Evolutionary conservation across 2,329 filamentous ascomycete genomes (phyloP).

Genomic region (Penicillium sclerotigenum): DNA sequence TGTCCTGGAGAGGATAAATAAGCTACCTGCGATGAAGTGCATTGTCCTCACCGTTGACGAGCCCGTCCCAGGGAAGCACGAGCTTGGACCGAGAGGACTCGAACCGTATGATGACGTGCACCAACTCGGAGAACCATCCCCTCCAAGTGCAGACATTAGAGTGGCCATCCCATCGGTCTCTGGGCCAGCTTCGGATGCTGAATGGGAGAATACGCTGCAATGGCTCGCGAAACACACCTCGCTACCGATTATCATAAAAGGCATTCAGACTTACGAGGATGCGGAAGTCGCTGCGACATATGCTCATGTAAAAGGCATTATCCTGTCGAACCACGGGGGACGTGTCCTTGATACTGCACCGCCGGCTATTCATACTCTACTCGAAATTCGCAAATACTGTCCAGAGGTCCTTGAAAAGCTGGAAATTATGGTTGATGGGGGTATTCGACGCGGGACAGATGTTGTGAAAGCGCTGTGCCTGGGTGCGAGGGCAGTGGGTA

Average conservation of each 20-base stretch:
- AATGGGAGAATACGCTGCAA: not conserved
- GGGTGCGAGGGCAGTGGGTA: slow-evolving; percentile 50
- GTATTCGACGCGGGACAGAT: slow-evolving; percentile 50
- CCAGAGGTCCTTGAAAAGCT: slow-evolving; percentile 46
- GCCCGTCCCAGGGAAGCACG: not conserved
- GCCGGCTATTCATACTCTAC: slow-evolving; percentile 46
- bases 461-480: slow-evolving; percentile 51
- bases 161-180: not conserved
- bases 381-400: slow-evolving; percentile 48
- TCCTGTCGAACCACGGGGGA: slow-evolving; percentile 54
- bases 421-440: slow-evolving; percentile 52
- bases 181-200: not conserved
- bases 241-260: not conserved
- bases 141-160: not conserved
- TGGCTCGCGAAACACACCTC: not conserved
- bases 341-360: slow-evolving; percentile 48
- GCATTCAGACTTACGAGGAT: not conserved
- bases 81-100: not conserved
- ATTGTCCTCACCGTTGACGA: not conserved
- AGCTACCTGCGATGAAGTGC: not conserved
- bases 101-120: not conserved
- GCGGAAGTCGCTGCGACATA: slow-evolving; percentile 25
- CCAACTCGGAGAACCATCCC: not conserved
- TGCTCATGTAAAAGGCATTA: slow-evolving; percentile 37
- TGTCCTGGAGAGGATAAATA: not conserved